Conservation (phyloP, 2,329 filamentous ascomycete species). For the Mycosphaerelloides madeirae region DNA sequence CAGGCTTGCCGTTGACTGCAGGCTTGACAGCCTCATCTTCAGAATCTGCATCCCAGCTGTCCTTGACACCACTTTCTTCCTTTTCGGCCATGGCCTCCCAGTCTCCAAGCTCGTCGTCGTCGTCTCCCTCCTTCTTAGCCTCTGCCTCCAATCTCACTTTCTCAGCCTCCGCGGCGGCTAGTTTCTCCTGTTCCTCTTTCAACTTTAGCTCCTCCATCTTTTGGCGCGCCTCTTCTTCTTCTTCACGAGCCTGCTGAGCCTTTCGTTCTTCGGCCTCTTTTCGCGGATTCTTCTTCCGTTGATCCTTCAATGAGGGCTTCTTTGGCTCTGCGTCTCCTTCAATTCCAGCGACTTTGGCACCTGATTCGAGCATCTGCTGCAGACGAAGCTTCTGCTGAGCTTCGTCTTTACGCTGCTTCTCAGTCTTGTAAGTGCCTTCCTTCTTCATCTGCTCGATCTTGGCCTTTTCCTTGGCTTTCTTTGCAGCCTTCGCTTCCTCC, state of each 20-base stretch:
- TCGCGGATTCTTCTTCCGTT: constrained; percentile 65
- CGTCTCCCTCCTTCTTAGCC: constrained; percentile 58
- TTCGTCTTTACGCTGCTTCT: constrained; percentile 79
- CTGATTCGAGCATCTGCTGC: constrained; percentile 77
- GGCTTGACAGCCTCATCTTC: constrained; percentile 58
- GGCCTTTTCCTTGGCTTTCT: constrained; percentile 84
- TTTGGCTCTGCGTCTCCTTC: constrained; percentile 71
- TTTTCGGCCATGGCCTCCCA: constrained; percentile 80
- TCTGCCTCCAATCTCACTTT: constrained; percentile 65
- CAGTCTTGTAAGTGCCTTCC: constrained; percentile 80
- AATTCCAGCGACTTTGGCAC: constrained; percentile 57
- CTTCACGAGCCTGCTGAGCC: constrained; percentile 35
- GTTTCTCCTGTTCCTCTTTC: constrained; percentile 65
- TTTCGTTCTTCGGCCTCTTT: constrained; percentile 54
- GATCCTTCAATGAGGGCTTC: constrained; percentile 72
- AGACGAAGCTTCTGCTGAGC: constrained; percentile 72
- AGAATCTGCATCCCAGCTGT: constrained; percentile 88
- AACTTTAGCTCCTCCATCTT: constrained; percentile 52
- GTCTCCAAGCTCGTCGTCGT: constrained; percentile 66
- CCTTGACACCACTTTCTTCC: constrained; percentile 73
- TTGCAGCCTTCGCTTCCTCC: constrained; percentile 69
- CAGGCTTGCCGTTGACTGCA: constrained; percentile 33
- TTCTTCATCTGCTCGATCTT: constrained; percentile 82
- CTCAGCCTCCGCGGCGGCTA: constrained; percentile 71
- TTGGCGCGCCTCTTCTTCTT: constrained; percentile 52